Evolutionary conservation across 352 stramenopile species (phyloP).

Genomic region (Stramenopiles sp.): DNA sequence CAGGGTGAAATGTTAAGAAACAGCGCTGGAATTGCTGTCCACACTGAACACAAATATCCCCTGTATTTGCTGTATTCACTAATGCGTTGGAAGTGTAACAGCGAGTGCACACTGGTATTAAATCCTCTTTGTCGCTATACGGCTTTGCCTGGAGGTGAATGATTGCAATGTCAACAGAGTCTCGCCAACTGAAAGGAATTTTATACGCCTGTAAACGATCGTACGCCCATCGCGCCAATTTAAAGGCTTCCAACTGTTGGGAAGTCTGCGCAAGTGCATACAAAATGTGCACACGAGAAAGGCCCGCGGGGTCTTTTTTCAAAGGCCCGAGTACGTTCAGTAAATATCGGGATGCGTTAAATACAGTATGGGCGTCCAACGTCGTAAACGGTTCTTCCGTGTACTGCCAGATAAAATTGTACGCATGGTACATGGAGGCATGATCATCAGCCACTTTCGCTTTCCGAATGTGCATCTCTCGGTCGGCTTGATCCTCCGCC

Average conservation of each 20-base stretch:
- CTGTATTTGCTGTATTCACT: slow-evolving; percentile 56
- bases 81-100: slow-evolving; percentile 73
- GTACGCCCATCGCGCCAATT: slow-evolving; percentile 68
- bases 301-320: slow-evolving; percentile 30
- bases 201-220: slow-evolving; percentile 71
- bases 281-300: slow-evolving; percentile 67
- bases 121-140: slow-evolving; percentile 68
- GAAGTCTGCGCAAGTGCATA: slow-evolving; percentile 79
- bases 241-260: slow-evolving; percentile 66
- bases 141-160: slow-evolving; percentile 74
- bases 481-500: background rate
- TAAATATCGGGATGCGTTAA: slow-evolving; percentile 69
- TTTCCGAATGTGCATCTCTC: background rate
- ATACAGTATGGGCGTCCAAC: slow-evolving; percentile 63
- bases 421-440: slow-evolving; percentile 76
- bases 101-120: slow-evolving; percentile 78
- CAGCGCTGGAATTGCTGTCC: slow-evolving; percentile 78
- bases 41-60: slow-evolving; percentile 72
- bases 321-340: slow-evolving; percentile 55
- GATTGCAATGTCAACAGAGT: slow-evolving; percentile 63
- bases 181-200: slow-evolving; percentile 52
- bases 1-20: slow-evolving; percentile 80
- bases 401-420: slow-evolving; percentile 68
- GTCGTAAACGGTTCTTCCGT: slow-evolving; percentile 81
- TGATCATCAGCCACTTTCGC: slow-evolving; percentile 15